Percentiles rank a stretch among this genome's conserved stretches.
Conservation (phyloP, 306 rosid genomes). For the Leucaena leucocephala region DNA sequence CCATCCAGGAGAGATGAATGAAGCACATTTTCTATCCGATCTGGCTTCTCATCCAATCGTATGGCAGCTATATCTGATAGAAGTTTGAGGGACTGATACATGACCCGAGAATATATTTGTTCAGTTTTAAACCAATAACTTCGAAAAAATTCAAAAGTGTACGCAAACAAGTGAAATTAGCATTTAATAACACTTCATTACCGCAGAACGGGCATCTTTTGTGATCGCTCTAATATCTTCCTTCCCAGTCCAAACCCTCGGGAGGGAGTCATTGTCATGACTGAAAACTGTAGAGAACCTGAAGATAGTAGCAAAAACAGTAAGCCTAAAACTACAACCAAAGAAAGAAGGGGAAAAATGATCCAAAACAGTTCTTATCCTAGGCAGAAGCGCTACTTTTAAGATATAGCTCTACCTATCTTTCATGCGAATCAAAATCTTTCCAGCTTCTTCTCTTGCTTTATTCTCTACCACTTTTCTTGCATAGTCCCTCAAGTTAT, state of each 20-base stretch:
- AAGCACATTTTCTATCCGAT: slow-evolving; percentile 63
- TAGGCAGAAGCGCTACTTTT: neutral
- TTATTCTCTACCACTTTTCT: slow-evolving; percentile 75
- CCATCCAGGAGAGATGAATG: slow-evolving; percentile 60
- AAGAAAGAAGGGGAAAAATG: neutral
- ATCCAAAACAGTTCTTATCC: neutral
- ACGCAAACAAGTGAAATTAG: slow-evolving; percentile 12
- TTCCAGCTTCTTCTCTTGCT: slow-evolving; percentile 85
- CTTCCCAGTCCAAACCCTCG: slow-evolving; percentile 91
- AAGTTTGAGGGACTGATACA: slow-evolving; percentile 76
- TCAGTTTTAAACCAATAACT: slow-evolving; percentile 29
- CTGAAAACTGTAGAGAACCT: slow-evolving; percentile 85
- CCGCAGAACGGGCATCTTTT: slow-evolving; percentile 73
- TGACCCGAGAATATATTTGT: slow-evolving; percentile 31
- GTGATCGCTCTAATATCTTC: slow-evolving; percentile 86
- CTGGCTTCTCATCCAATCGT: slow-evolving; percentile 82
- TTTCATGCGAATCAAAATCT: slow-evolving; percentile 80
- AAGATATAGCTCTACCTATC: slow-evolving; percentile 62
- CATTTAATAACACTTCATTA: slow-evolving; percentile 41
- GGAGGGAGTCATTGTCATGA: slow-evolving; percentile 84
- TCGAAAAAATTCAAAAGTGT: slow-evolving; percentile 23
- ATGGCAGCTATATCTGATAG: slow-evolving; percentile 79
- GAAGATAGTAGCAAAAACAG: slow-evolving; percentile 36
- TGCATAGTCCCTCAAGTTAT: slow-evolving; percentile 60
- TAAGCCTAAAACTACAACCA: slow-evolving; percentile 35